phyloP scores from a whole-genome alignment of 257 asterid genomes.

The Capsicum chinense region DNA sequence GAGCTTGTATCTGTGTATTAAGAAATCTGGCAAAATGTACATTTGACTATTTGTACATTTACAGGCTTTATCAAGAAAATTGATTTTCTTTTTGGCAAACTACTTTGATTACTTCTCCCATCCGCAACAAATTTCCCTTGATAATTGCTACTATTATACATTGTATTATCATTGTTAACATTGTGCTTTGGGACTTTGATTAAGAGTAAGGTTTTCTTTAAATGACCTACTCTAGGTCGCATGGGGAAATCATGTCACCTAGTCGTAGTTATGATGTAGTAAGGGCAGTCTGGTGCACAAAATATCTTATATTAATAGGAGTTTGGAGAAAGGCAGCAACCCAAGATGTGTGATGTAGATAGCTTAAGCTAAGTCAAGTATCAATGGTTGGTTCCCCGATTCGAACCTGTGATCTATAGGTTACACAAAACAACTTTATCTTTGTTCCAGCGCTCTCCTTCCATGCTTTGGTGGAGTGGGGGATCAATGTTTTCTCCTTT shows the following conservation, averaged over 20 bases:
- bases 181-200: background rate
- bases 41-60: background rate
- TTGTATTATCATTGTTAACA: background rate
- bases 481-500: background rate
- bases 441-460: too few species aligned
- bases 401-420: too few species aligned
- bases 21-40: constrained; percentile 6
- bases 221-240: background rate
- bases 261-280: background rate
- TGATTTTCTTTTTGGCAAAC: background rate
- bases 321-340: too few species aligned
- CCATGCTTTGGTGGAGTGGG: background rate
- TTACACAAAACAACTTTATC: too few species aligned
- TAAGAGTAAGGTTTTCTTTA: background rate
- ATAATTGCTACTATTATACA: background rate
- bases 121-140: background rate
- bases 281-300: too few species aligned
- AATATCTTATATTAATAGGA: too few species aligned
- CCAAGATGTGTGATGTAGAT: too few species aligned
- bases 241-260: too few species aligned
- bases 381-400: too few species aligned
- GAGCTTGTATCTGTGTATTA: background rate
- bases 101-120: background rate
- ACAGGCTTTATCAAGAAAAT: background rate
- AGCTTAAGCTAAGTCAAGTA: too few species aligned